Evolutionary conservation across 768 basidiomycete species (phyloP).

Genomic region (Tulasnella sp.): DNA sequence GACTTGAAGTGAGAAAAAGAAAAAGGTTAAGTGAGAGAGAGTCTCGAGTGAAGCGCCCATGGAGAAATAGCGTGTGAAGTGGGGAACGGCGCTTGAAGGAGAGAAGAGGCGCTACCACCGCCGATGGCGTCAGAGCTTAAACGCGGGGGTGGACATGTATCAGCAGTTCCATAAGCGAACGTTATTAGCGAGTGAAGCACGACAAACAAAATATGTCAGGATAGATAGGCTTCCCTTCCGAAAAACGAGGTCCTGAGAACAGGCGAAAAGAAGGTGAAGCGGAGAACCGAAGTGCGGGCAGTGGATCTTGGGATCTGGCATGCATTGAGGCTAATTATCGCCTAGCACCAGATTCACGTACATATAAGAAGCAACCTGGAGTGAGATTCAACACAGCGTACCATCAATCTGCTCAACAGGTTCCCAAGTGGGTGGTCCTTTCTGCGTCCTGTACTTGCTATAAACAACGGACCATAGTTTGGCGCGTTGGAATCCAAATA

Average conservation of each 20-base stretch:
- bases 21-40: not conserved
- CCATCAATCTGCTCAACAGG: not conserved
- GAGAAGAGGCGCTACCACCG: not conserved
- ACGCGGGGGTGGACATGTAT: not conserved
- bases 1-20: not conserved
- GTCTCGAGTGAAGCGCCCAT: not conserved
- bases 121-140: not conserved
- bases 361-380: not conserved
- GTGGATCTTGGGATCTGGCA: not conserved
- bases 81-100: not conserved
- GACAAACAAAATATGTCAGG: not conserved
- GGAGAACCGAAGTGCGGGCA: not conserved
- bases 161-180: not conserved
- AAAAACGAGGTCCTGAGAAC: no score
- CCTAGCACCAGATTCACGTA: not conserved
- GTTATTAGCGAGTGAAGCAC: not conserved
- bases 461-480: not conserved
- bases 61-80: not conserved
- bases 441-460: not conserved
- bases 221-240: not conserved
- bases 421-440: not conserved
- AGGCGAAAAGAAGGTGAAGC: no score
- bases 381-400: not conserved
- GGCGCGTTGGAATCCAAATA: not conserved
- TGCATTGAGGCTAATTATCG: not conserved